phyloP scores from a whole-genome alignment of 2,329 filamentous ascomycete species.

The Hypoxylon sp. region DNA sequence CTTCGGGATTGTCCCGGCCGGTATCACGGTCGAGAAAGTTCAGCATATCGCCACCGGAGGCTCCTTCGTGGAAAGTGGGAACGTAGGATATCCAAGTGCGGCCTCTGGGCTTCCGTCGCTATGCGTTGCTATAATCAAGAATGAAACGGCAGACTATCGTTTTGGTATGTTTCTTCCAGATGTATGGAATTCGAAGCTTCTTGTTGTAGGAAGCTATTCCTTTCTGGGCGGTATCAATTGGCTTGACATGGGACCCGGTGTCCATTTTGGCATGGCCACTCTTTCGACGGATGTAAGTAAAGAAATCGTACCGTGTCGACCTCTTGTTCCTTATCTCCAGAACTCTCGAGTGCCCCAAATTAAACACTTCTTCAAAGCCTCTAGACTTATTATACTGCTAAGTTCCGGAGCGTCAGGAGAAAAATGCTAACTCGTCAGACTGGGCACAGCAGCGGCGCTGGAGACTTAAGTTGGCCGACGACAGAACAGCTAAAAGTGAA shows the following conservation, averaged over 20 bases:
- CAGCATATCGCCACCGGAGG: conserved; percentile 45
- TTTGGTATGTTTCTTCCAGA: conserved; percentile 50
- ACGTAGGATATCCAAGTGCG: conserved; percentile 47
- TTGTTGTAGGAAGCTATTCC: conserved; percentile 45
- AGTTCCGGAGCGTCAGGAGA: too few relatives aligned
- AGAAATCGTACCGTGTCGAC: too few relatives aligned
- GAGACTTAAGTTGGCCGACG: conserved; percentile 51
- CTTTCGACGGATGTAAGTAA: conserved; percentile 53
- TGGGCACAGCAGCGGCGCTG: too few relatives aligned
- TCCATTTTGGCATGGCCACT: conserved; percentile 49
- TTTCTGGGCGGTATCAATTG: conserved; percentile 51
- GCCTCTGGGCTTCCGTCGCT: conserved; percentile 43
- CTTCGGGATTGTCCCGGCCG: conserved; percentile 41
- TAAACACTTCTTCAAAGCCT: too few relatives aligned
- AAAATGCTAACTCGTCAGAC: too few relatives aligned
- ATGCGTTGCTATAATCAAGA: conserved; percentile 47
- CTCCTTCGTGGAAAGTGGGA: conserved; percentile 41
- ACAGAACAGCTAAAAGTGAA: conserved; percentile 49
- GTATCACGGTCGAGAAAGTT: conserved; percentile 38
- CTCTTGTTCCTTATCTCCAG: too few relatives aligned
- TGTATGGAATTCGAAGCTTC: conserved; percentile 46
- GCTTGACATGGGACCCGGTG: conserved; percentile 45
- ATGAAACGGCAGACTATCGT: conserved; percentile 45
- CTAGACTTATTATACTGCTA: too few relatives aligned
- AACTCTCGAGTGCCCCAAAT: too few relatives aligned